Conservation (phyloP, 306 rosid genomes). For the Cucurbita moschata region DNA sequence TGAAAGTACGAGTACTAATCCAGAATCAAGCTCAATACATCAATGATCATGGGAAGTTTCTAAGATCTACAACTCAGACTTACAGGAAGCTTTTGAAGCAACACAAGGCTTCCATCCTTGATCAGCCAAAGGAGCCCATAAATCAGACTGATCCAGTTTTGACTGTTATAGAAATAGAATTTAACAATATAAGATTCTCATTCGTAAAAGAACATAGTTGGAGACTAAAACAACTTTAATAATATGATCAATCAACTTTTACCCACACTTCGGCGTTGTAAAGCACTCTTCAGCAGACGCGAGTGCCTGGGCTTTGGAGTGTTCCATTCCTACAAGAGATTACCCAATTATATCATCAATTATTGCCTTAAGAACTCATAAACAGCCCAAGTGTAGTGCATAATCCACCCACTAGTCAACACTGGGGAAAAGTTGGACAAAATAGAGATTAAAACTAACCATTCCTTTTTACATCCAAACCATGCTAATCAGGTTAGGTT, state of each 20-base stretch:
- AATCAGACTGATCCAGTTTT: slow-evolving; percentile 35
- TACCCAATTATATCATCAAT: background rate
- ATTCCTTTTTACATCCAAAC: background rate
- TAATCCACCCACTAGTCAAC: background rate
- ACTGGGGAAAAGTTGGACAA: background rate
- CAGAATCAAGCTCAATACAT: background rate
- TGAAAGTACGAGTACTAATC: too few species aligned
- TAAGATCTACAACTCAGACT: slow-evolving; percentile 13
- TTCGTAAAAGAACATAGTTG: background rate
- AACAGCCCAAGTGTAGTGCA: background rate
- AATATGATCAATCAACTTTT: slow-evolving; percentile 26
- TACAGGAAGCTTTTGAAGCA: slow-evolving; percentile 39
- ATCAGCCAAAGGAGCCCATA: slow-evolving; percentile 54
- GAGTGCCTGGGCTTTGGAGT: slow-evolving; percentile 71
- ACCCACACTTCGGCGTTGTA: slow-evolving; percentile 59
- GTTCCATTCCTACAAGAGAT: slow-evolving; percentile 47
- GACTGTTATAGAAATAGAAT: slow-evolving; percentile 29
- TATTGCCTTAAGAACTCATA: too few species aligned
- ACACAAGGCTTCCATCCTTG: slow-evolving; percentile 59
- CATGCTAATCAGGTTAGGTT: background rate
- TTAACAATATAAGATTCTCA: background rate
- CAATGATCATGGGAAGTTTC: background rate
- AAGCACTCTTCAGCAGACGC: slow-evolving; percentile 66
- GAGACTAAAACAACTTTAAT: background rate
- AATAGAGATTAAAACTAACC: background rate